Evolutionary conservation across 768 basidiomycete genomes (phyloP).

Genomic region (Mycena polygramma): DNA sequence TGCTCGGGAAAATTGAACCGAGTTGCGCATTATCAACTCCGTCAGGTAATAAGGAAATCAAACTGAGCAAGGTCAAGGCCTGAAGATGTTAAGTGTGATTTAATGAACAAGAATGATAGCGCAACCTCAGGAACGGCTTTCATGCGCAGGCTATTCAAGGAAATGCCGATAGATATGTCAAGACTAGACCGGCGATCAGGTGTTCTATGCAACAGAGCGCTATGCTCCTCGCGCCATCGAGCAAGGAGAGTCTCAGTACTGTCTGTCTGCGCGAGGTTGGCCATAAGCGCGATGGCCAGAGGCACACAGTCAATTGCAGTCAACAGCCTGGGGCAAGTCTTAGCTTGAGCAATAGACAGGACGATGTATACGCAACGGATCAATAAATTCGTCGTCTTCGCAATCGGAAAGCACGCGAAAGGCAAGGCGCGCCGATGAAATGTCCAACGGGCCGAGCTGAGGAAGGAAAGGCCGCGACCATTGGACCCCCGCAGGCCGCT

Average conservation of each 20-base stretch:
- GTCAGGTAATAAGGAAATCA: slow-evolving; percentile 40
- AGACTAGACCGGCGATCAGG: slow-evolving; percentile 34
- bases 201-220: slow-evolving; percentile 33
- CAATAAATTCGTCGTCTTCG: slow-evolving; percentile 37
- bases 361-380: slow-evolving; percentile 22
- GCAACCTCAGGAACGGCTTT: slow-evolving; percentile 35
- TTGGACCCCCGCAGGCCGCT: slow-evolving; percentile 38
- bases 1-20: slow-evolving; percentile 27
- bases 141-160: slow-evolving; percentile 39
- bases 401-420: slow-evolving; percentile 40
- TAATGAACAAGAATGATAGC: not conserved
- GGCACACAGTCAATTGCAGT: slow-evolving; percentile 38
- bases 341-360: not conserved
- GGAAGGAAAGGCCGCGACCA: slow-evolving; percentile 40
- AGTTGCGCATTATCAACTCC: slow-evolving; percentile 36
- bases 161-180: slow-evolving; percentile 40
- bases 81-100: slow-evolving; percentile 2
- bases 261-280: slow-evolving; percentile 37
- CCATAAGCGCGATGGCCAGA: slow-evolving; percentile 41
- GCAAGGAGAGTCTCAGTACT: slow-evolving; percentile 32
- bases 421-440: slow-evolving; percentile 33
- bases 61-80: slow-evolving; percentile 35
- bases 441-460: slow-evolving; percentile 38
- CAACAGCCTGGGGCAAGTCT: slow-evolving; percentile 23
- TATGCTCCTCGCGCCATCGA: slow-evolving; percentile 39